Percentiles rank a stretch among this genome's conserved stretches.
Conservation (phyloP, 805 yeast genomes). For the Isabelozyma heimii region DNA sequence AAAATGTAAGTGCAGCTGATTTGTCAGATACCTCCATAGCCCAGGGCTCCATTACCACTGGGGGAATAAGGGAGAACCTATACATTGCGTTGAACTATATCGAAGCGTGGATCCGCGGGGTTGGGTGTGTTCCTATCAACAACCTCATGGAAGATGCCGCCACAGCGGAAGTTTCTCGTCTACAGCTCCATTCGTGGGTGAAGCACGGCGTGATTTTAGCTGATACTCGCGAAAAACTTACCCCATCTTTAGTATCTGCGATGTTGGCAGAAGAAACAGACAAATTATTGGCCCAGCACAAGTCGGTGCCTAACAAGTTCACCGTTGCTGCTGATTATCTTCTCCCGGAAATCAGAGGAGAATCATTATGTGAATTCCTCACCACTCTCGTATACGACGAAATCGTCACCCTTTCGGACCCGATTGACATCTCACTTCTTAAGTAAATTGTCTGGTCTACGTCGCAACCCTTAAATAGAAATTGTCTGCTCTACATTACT, state of each 20-base stretch:
- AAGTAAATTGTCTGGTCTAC: neutral
- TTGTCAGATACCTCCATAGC: constrained; percentile 13
- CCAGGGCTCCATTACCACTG: constrained; percentile 9
- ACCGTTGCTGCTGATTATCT: constrained; percentile 14
- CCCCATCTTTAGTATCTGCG: constrained; percentile 10
- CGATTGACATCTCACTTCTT: constrained; percentile 7
- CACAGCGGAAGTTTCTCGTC: constrained; percentile 20
- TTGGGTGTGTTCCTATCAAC: constrained; percentile 20
- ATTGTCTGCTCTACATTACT: too few relatives aligned
- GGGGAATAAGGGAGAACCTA: constrained; percentile 17
- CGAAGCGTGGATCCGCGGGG: constrained; percentile 18
- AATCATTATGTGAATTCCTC: constrained; percentile 13
- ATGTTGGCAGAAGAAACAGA: constrained; percentile 12
- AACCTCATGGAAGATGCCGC: constrained; percentile 22
- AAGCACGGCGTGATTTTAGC: constrained; percentile 11
- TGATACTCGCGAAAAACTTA: constrained; percentile 9
- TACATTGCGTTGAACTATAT: constrained; percentile 18
- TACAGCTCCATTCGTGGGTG: constrained; percentile 19
- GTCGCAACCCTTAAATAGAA: too few relatives aligned
- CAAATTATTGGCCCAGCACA: constrained; percentile 3
- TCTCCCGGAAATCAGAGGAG: constrained; percentile 16
- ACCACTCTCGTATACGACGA: constrained; percentile 20
- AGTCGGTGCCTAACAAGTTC: constrained; percentile 8
- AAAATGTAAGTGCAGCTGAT: constrained; percentile 9
- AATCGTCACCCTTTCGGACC: constrained; percentile 8